Evolutionary conservation across 768 basidiomycete species (phyloP).

Genomic region (Butyriboletus loyo): DNA sequence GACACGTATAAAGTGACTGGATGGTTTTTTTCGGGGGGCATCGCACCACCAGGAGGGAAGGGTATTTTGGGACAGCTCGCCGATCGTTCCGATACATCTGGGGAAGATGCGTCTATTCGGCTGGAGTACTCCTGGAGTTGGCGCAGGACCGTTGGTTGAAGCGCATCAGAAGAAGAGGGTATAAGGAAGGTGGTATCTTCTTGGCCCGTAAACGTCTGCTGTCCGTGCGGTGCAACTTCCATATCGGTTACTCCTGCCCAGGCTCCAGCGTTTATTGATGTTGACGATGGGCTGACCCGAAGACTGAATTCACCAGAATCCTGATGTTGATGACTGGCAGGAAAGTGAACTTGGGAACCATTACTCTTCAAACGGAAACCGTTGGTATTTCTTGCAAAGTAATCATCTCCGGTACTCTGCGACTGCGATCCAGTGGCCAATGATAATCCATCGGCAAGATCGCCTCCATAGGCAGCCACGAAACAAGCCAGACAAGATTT

Average conservation of each 20-base stretch:
- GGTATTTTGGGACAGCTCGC: neutral
- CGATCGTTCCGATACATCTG: neutral
- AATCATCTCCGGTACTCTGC: conserved; percentile 26
- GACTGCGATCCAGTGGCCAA: conserved; percentile 36
- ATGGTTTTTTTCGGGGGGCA: neutral
- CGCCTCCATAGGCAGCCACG: conserved; percentile 46
- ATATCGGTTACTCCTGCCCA: neutral
- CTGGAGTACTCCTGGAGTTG: conserved; percentile 19
- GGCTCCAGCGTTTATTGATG: neutral
- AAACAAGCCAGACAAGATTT: conserved; percentile 45
- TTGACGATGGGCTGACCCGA: conserved; percentile 19
- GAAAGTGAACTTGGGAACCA: neutral
- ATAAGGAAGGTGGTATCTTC: conserved; percentile 11
- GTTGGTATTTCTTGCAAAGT: conserved; percentile 12
- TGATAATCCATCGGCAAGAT: conserved; percentile 44
- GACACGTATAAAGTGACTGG: neutral
- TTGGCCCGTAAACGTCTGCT: neutral
- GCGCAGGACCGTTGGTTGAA: conserved; percentile 8
- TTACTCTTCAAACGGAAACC: conserved; percentile 18
- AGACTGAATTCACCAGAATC: conserved; percentile 14
- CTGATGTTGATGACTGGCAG: neutral
- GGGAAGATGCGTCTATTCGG: neutral
- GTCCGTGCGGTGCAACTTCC: neutral
- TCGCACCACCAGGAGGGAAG: neutral
- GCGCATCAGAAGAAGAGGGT: neutral